phyloP scores from a whole-genome alignment of 2,329 filamentous ascomycete genomes.

The Coniochaeta sp. region DNA sequence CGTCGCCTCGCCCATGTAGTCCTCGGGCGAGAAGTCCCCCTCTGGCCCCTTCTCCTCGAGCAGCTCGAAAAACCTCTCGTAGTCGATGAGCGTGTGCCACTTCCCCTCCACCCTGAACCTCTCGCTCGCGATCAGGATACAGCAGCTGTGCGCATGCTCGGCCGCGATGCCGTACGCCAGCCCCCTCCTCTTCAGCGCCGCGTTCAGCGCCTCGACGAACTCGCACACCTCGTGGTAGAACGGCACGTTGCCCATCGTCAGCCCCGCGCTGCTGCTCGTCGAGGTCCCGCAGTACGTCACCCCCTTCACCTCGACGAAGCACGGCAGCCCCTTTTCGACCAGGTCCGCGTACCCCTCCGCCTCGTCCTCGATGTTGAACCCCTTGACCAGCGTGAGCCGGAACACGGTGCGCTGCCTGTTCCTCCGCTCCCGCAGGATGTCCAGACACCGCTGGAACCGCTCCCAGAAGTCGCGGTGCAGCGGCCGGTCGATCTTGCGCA shows the following conservation, averaged over 20 bases:
- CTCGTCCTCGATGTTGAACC: constrained; percentile 95
- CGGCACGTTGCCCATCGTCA: constrained; percentile 96
- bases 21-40: constrained; percentile 73
- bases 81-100: constrained; percentile 92
- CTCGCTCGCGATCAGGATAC: constrained; percentile 76
- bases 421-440: constrained; percentile 78
- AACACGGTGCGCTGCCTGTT: constrained; percentile 89
- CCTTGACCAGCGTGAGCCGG: constrained; percentile 90
- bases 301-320: constrained; percentile 92
- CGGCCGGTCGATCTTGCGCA: constrained; percentile 83
- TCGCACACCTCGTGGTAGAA: constrained; percentile 87
- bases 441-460: constrained; percentile 82
- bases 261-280: constrained; percentile 72
- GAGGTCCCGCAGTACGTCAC: constrained; percentile 95
- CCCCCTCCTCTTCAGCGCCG: constrained; percentile 60
- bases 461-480: constrained; percentile 98
- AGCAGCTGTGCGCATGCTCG: constrained; percentile 93
- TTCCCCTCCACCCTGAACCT: constrained; percentile 69
- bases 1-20: constrained; percentile 80
- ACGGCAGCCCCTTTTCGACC: constrained; percentile 77
- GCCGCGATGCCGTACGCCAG: constrained; percentile 86
- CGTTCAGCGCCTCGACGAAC: constrained; percentile 71
- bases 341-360: constrained; percentile 84
- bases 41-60: constrained; percentile 61
- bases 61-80: constrained; percentile 78